Percentiles rank a stretch among this genome's conserved stretches.
These are phyloP conservation scores for Cyclotella atomus DNA, from an alignment of 108 stramenopile genomes.

Conservation along the genomic window DNA sequence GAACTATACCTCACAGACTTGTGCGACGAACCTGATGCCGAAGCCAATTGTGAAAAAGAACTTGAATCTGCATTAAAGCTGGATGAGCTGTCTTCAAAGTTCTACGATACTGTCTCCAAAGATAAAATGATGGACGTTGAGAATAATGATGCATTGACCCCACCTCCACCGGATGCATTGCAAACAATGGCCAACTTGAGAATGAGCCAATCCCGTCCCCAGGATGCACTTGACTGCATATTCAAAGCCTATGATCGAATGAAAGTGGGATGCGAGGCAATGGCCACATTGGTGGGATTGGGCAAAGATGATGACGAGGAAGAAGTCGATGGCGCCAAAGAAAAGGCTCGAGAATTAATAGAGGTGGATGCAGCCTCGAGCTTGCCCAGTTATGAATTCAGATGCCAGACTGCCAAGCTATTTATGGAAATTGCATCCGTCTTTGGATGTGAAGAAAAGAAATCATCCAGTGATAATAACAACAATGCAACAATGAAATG, in stretches of 20 bases:
- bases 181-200: conserved; percentile 85
- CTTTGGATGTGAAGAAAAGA: conserved; percentile 17
- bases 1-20: conserved; percentile 91
- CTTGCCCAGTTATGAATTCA: conserved; percentile 81
- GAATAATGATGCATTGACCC: conserved; percentile 16
- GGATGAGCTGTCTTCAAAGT: conserved; percentile 37
- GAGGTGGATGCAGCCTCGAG: conserved; percentile 55
- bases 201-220: conserved; percentile 70
- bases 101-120: conserved; percentile 4
- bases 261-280: conserved; percentile 77
- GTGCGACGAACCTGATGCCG: conserved; percentile 86
- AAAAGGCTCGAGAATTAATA: conserved; percentile 40
- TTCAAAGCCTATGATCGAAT: conserved; percentile 72
- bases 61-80: conserved; percentile 65
- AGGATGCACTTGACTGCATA: conserved; percentile 71
- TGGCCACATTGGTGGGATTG: conserved; percentile 76
- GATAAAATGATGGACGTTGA: not conserved
- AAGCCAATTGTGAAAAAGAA: conserved; percentile 67
- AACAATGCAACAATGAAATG: conserved; percentile 52
- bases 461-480: not conserved
- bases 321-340: conserved; percentile 63
- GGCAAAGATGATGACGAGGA: conserved; percentile 36
- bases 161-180: conserved; percentile 76
- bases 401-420: conserved; percentile 86
- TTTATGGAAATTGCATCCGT: conserved; percentile 79